Base-by-base conservation (phyloP, 2,329 filamentous ascomycete species). In the Apiospora aurea region DNA sequence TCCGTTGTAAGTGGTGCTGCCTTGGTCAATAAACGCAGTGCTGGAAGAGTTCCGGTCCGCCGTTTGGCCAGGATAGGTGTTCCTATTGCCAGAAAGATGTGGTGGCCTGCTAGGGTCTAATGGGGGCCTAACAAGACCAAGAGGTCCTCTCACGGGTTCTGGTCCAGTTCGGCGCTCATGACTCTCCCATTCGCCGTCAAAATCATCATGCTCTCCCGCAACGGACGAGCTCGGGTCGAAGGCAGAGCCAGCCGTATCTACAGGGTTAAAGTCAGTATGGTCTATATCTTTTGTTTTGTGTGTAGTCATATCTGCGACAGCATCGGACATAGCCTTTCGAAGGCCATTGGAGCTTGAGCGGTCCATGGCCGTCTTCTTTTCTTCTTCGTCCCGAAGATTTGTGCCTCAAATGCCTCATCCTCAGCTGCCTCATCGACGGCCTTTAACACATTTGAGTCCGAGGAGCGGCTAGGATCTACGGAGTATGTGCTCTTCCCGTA, bases 1-100 rank as follows among this genome's bases (percentile, higher is more conserved):
- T 21, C 75, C 71, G 57, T 57, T 71, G 44, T 72, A 69, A 16
- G 38, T 61, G 8, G 51, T 57, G 16, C n/a, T 64, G 18, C 57
- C 57, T 64, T 34, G 29, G 4, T 21, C 57, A 41, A 41, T 3
- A 29, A 41, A 64, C 34, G 57, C 14, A 8, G 57, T 41, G 29
- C 18, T 61, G 21, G 53, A 61, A 41, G 34, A 64, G 57, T 64
- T 64, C 18, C 57, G 57, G 34, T 41, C 57, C 34, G 34, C 34
- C 21, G 34, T 18, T 18, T 64, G 57, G n/a, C 57, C 57, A 5
- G 34, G 21, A 41, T 64, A n/a, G 11, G 24, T 41, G n/a, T n/a
- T 41, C 29, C 29, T 64, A 21, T 64, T 64, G 21, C 57, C 57
- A 41, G 57, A 64, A 41, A 64, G 29, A 64, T 64, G 57, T 5